Base-by-base conservation (phyloP, 2,329 filamentous ascomycete species). In the Cercospora citrullina region DNA sequence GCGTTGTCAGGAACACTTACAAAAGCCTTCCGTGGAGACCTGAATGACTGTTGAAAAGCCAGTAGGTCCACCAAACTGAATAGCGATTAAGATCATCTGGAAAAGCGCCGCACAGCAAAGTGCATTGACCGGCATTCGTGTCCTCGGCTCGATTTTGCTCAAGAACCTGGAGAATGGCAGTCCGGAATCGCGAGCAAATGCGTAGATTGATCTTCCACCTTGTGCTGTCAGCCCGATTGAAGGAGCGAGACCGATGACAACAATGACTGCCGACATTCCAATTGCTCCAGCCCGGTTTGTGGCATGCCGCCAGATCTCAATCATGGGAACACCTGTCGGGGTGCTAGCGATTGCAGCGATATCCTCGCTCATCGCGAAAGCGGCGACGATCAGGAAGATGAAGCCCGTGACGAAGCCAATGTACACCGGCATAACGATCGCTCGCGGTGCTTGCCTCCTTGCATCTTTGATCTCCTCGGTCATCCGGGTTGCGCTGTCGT, bases 11-110 rank as follows among this genome's bases (percentile, higher is more conserved):
- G 21, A 48, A n/a, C 31, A 67, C 65, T 60, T 39, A 68, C 66
- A 87, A 71, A 87, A 87, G 0, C 86, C 86, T 69, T 86, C 82
- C 0, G 86, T 87, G 0, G 85, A 82, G 63, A 87, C 87, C 5
- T 84, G 81, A 59, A 87, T 84, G 18, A 87, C 84, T 0, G 85
- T 87, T 59, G 85, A 82, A 68, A 79, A 78, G 10, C 77, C 77
- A 3, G 73, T 72, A 2, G 71, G 71, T 10, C 77, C 79, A 3
- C 78, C 77, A 31, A 79, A 75, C 48, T 78, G 75, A 65, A 79
- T 76, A 33, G 82, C 82, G 69, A 85, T 83, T 60, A 87, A 81
- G 0, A 82, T 84, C 68, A 86, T 79, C 68, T 87, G 85, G 2
- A 86, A 79, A 0, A 80, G 67, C 0, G 80, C 76, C 0, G 82